These are phyloP conservation scores for Euphorbia lathyris DNA, from an alignment of 345 rosid species.

Conservation along the genomic window DNA sequence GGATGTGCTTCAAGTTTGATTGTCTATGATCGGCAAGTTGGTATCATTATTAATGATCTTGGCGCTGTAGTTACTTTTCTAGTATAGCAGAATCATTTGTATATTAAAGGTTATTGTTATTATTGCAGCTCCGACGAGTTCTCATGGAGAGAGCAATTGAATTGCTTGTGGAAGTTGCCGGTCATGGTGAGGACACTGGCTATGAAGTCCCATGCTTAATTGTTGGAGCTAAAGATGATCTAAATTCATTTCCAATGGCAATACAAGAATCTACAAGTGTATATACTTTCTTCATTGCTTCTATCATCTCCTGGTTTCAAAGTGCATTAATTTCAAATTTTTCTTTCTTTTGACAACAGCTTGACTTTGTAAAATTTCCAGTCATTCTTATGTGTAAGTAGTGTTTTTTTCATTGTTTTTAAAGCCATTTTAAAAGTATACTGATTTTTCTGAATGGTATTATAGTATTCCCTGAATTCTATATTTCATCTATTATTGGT, in stretches of 20 bases:
- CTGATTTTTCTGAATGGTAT: background rate
- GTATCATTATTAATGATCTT: background rate
- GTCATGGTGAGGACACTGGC: constrained; percentile 86
- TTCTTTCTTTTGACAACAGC: constrained; percentile 8
- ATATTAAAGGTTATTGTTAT: background rate
- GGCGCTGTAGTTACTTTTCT: background rate
- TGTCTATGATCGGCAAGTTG: background rate
- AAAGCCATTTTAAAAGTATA: background rate
- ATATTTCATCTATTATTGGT: too few species aligned
- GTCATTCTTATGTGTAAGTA: background rate
- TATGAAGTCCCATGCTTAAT: constrained; percentile 94
- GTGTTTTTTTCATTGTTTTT: background rate
- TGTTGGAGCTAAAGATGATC: constrained; percentile 94
- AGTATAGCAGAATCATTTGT: background rate
- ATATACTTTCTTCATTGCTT: constrained; percentile 7
- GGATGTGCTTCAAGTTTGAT: background rate
- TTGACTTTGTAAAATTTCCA: background rate
- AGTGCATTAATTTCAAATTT: background rate
- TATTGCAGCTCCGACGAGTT: constrained; percentile 68
- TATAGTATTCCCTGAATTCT: too few species aligned
- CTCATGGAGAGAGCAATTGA: constrained; percentile 84
- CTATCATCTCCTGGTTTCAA: background rate
- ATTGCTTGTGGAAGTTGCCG: constrained; percentile 87
- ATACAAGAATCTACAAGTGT: constrained; percentile 96
- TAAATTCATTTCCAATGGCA: constrained; percentile 87